These are phyloP conservation scores for Candida coleopterorum DNA, from an alignment of 805 yeast species.

Conservation along the genomic window DNA sequence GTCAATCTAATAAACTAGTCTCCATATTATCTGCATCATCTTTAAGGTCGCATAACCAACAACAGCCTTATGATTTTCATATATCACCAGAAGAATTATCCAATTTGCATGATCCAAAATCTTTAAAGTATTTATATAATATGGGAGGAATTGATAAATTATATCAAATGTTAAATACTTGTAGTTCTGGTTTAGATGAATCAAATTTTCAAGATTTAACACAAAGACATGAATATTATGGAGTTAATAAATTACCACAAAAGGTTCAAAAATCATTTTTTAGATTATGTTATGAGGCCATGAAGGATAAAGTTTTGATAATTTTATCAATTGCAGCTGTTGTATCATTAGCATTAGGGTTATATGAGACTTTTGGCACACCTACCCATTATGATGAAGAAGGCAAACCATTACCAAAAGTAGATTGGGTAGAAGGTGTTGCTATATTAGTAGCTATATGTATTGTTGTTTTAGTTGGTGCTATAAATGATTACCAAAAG, in stretches of 20 bases:
- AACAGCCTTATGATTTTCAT: slow-evolving; percentile 1
- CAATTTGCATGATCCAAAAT: slow-evolving; percentile 60
- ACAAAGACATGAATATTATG: slow-evolving; percentile 49
- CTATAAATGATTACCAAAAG: slow-evolving; percentile 94
- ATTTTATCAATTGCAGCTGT: slow-evolving; percentile 82
- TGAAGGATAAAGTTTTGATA: slow-evolving; percentile 87
- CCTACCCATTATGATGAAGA: slow-evolving; percentile 73
- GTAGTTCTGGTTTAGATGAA: slow-evolving; percentile 39
- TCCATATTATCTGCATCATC: slow-evolving; percentile 4
- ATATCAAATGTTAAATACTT: slow-evolving; percentile 30
- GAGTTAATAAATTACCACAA: slow-evolving; percentile 69
- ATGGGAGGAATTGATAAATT: slow-evolving; percentile 43
- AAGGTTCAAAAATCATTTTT: slow-evolving; percentile 65
- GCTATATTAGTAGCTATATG: slow-evolving; percentile 90
- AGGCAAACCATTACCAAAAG: slow-evolving; percentile 72
- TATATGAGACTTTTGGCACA: slow-evolving; percentile 88
- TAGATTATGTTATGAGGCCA: slow-evolving; percentile 69
- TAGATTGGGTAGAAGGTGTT: slow-evolving; percentile 99
- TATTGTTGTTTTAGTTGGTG: slow-evolving; percentile 90
- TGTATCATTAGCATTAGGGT: slow-evolving; percentile 82
- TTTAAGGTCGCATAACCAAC: no score
- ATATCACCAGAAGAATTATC: slow-evolving; percentile 29
- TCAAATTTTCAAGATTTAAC: slow-evolving; percentile 25
- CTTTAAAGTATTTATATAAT: slow-evolving; percentile 37
- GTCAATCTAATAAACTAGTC: slow-evolving; percentile 1